These are phyloP conservation scores for Quercus ilex DNA, from an alignment of 306 rosid genomes.

Conservation along the genomic window DNA sequence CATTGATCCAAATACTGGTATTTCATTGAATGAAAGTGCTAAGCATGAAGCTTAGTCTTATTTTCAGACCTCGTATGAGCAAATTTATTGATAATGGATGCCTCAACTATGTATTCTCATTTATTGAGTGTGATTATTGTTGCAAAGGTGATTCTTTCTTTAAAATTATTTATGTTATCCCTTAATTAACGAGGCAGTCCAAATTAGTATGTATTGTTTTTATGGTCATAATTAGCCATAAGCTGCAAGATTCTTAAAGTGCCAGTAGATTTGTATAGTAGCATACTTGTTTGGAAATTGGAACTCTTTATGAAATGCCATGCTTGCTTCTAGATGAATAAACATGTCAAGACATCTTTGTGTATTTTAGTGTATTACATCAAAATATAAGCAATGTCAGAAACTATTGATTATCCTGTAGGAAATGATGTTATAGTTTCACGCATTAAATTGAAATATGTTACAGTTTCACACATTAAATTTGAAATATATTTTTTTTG, in stretches of 20 bases:
- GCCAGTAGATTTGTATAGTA: background rate
- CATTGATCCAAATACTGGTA: constrained; percentile 57
- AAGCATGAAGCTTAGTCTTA: constrained; percentile 23
- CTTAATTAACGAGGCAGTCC: background rate
- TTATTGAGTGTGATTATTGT: background rate
- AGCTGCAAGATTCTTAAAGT: background rate
- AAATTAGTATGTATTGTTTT: background rate
- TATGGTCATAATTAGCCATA: background rate
- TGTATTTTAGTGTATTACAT: background rate
- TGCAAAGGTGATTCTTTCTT: background rate
- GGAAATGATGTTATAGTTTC: background rate
- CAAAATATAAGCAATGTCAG: background rate
- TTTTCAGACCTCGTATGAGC: background rate
- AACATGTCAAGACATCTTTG: background rate
- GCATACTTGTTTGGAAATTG: background rate
- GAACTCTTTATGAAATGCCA: background rate
- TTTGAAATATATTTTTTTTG: background rate
- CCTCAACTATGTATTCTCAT: background rate
- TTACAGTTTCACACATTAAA: background rate
- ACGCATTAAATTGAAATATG: background rate
- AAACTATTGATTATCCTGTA: background rate
- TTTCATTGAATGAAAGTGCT: constrained; percentile 86
- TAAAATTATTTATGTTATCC: background rate
- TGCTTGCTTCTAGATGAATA: background rate
- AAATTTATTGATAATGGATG: background rate